Percentiles rank a stretch among this genome's conserved stretches.
These are phyloP conservation scores for Calonectria naviculata DNA, from an alignment of 2,329 filamentous ascomycete species.

Conservation along the genomic window DNA sequence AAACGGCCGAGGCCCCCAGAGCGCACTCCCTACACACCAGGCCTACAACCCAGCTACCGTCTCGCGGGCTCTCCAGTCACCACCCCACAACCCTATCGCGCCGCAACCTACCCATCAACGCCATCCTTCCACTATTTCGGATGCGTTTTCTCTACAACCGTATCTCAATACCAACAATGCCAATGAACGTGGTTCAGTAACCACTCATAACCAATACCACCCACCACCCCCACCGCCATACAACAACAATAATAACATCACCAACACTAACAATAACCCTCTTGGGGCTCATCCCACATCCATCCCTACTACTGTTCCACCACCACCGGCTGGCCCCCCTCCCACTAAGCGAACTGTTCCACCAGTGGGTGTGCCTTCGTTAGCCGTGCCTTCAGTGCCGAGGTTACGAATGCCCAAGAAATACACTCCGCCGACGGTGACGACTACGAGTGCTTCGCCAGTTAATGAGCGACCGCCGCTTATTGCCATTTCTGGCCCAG, in stretches of 20 bases:
- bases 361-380: constrained; percentile 43
- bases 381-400: constrained; percentile 51
- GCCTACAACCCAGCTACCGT: constrained; percentile 57
- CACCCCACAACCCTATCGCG: constrained; percentile 17
- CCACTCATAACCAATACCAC: background rate
- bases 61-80: background rate
- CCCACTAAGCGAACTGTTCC: constrained; percentile 21
- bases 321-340: constrained; percentile 43
- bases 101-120: constrained; percentile 18
- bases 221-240: background rate
- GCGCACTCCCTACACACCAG: constrained; percentile 58
- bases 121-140: background rate
- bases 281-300: background rate
- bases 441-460: constrained; percentile 43
- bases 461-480: constrained; percentile 23
- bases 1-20: constrained; percentile 32
- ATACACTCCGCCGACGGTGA: constrained; percentile 52
- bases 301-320: constrained; percentile 27
- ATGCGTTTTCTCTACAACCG: constrained; percentile 11
- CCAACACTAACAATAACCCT: background rate
- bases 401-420: constrained; percentile 54
- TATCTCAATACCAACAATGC: background rate
- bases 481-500: constrained; percentile 45
- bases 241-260: background rate
- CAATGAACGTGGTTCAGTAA: background rate